Conservation (phyloP, 352 stramenopile genomes). For the Globisporangium emineosum region DNA sequence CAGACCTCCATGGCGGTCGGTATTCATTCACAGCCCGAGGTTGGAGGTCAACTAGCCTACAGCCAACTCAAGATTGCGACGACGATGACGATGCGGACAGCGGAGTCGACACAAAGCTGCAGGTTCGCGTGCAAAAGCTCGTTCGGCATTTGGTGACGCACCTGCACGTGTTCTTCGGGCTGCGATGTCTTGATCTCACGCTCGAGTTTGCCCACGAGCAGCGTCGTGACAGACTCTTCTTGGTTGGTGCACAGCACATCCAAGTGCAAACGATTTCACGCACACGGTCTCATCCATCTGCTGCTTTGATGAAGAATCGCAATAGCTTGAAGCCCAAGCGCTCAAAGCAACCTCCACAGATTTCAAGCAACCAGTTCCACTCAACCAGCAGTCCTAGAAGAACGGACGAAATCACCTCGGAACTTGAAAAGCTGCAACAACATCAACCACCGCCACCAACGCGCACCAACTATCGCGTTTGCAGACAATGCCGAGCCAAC, state of each 20-base stretch:
- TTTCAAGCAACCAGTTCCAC: not conserved
- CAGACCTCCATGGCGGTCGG: not conserved
- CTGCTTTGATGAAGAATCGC: not conserved
- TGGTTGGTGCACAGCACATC: slow-evolving; percentile 18
- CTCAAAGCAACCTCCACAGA: not conserved
- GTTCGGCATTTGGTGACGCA: slow-evolving; percentile 4
- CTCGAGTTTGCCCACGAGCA: slow-evolving; percentile 11
- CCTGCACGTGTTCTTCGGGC: slow-evolving; percentile 16
- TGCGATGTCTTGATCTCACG: slow-evolving; percentile 7
- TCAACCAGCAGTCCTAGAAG: not conserved
- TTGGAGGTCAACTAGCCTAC: not conserved
- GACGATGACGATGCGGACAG: not conserved
- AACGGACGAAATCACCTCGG: not conserved
- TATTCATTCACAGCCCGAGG: slow-evolving; percentile 7
- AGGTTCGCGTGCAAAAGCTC: not conserved
- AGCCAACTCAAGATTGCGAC: not conserved
- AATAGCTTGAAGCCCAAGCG: not conserved
- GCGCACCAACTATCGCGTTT: slow-evolving; percentile 23
- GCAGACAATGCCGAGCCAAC: slow-evolving; percentile 29
- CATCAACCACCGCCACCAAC: not conserved
- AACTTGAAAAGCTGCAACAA: not conserved
- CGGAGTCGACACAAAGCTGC: not conserved
- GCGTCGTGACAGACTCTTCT: slow-evolving; percentile 4
- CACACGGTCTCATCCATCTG: not conserved
- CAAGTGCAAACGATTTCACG: not conserved